phyloP scores from a whole-genome alignment of 176 grass and related monocot species.

The Aegilops longissima region DNA sequence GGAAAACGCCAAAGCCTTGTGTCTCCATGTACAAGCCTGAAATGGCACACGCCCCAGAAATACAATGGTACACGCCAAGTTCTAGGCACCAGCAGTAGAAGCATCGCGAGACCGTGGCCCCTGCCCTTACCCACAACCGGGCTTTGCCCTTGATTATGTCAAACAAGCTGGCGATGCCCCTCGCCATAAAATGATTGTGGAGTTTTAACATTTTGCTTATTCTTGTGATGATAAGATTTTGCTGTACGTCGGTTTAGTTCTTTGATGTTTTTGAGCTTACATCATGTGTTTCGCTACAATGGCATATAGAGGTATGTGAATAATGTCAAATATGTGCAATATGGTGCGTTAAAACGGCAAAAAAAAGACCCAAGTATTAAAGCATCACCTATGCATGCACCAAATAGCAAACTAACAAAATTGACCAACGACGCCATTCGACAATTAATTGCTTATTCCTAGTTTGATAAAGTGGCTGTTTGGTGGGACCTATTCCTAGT shows the following conservation, averaged over 20 bases:
- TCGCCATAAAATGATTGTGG: neutral
- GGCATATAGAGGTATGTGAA: slow-evolving; percentile 17
- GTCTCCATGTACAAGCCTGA: neutral
- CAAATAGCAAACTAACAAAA: slow-evolving; percentile 31
- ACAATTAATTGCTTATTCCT: neutral
- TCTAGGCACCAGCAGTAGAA: neutral
- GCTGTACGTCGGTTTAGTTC: neutral
- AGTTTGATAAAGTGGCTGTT: neutral
- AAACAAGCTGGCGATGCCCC: neutral
- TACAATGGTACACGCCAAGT: neutral
- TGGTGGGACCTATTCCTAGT: neutral
- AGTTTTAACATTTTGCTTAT: slow-evolving; percentile 17
- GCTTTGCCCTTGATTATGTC: neutral
- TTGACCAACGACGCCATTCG: neutral
- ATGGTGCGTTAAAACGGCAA: neutral
- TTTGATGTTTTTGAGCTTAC: slow-evolving; percentile 12
- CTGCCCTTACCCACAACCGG: neutral
- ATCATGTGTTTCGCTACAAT: slow-evolving; percentile 4
- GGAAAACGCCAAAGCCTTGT: neutral
- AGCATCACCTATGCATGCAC: slow-evolving; percentile 8
- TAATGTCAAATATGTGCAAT: slow-evolving; percentile 19
- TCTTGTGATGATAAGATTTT: neutral
- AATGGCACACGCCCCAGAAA: neutral
- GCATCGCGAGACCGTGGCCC: neutral
- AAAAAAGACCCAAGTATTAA: neutral